Evolutionary conservation across 495 filamentous ascomycete species (phyloP).

Genomic region (Astrothelium macrocarpum): DNA sequence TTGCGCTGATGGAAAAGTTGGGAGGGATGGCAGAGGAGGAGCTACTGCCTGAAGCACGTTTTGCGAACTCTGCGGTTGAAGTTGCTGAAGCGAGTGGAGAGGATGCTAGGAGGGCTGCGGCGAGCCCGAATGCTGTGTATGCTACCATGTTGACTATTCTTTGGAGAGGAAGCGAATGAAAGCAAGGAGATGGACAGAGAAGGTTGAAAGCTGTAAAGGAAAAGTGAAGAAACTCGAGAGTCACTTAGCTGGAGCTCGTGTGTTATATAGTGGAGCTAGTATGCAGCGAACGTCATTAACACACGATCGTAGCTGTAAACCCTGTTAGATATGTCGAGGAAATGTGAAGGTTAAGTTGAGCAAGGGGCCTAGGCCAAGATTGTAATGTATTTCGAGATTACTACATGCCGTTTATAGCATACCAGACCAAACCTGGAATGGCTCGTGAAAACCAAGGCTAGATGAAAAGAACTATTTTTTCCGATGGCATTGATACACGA

Average conservation of each 20-base stretch:
- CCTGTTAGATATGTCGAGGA: background rate
- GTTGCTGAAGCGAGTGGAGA: background rate
- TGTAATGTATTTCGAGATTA: background rate
- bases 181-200: background rate
- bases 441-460: background rate
- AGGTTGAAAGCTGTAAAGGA: background rate
- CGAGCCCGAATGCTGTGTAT: background rate
- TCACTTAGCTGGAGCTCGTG: background rate
- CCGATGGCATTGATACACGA: background rate
- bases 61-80: background rate
- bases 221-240: background rate
- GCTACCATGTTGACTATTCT: background rate
- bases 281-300: background rate
- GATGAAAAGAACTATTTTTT: background rate
- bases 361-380: background rate
- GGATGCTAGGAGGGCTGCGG: background rate
- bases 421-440: background rate
- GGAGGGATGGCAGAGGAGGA: constrained; percentile 6
- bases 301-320: background rate
- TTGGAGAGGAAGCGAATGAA: background rate
- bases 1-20: constrained; percentile 8
- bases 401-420: background rate
- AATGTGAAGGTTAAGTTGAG: background rate
- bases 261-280: background rate
- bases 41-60: background rate